Percentiles rank a stretch among this genome's conserved stretches.
These are phyloP conservation scores for Apiosordaria backusii DNA, from an alignment of 495 filamentous ascomycete genomes.

Conservation along the genomic window DNA sequence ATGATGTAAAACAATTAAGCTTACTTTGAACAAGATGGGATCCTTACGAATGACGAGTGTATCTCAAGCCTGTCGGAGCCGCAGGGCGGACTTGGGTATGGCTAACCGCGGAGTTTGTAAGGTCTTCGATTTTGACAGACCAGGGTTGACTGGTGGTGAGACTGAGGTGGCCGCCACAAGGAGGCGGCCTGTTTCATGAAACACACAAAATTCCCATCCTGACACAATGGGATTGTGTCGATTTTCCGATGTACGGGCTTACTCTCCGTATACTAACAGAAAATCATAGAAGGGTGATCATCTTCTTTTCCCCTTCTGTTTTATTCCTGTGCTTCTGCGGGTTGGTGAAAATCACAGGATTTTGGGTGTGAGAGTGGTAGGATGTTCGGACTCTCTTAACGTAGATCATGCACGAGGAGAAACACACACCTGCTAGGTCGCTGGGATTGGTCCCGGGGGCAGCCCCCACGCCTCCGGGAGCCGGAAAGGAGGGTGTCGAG, in stretches of 20 bases:
- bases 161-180: neutral
- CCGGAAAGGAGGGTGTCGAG: conserved; percentile 14
- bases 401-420: conserved; percentile 24
- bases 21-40: neutral
- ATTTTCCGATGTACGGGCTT: neutral
- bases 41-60: neutral
- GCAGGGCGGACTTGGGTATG: too few relatives aligned
- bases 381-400: neutral
- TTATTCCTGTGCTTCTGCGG: neutral
- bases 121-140: neutral
- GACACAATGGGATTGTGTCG: neutral
- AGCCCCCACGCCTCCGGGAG: conserved; percentile 14
- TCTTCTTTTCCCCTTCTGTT: neutral
- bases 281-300: conserved; percentile 1
- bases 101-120: too few relatives aligned
- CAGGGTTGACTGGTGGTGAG: neutral
- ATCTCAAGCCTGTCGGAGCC: neutral
- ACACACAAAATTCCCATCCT: neutral
- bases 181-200: neutral
- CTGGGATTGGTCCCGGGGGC: neutral
- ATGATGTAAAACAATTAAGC: neutral
- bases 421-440: conserved; percentile 12
- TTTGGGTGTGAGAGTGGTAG: neutral
- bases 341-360: neutral
- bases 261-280: neutral